These are phyloP conservation scores for Neurospora discreta DNA, from an alignment of 495 filamentous ascomycete genomes.

Conservation along the genomic window DNA sequence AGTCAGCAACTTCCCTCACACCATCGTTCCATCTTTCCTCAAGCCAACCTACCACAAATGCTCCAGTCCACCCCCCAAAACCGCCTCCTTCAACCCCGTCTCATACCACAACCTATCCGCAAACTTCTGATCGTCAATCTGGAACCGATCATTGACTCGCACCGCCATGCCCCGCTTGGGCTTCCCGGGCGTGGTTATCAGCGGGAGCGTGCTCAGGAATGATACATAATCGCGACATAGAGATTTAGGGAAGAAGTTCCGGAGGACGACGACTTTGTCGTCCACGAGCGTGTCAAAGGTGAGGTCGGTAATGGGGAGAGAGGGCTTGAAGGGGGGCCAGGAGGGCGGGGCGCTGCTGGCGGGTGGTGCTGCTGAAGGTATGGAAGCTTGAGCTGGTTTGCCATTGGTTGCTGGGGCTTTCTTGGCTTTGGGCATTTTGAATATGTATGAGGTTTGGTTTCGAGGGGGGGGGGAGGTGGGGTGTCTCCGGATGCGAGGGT, in stretches of 20 bases:
- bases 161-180: slow-evolving; percentile 80
- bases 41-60: slow-evolving; percentile 27
- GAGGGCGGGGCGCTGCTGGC: slow-evolving; percentile 30
- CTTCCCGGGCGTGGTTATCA: slow-evolving; percentile 71
- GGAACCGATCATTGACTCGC: slow-evolving; percentile 84
- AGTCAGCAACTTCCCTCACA: too few species aligned
- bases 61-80: slow-evolving; percentile 21
- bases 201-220: slow-evolving; percentile 63
- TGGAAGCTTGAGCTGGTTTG: not conserved
- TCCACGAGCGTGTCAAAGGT: slow-evolving; percentile 39
- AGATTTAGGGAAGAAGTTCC: slow-evolving; percentile 65
- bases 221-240: slow-evolving; percentile 73
- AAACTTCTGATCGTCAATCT: slow-evolving; percentile 66
- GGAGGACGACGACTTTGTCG: slow-evolving; percentile 64
- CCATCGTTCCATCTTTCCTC: too few species aligned
- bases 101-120: slow-evolving; percentile 62
- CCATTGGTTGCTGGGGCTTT: not conserved
- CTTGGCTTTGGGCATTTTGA: not conserved
- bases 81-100: slow-evolving; percentile 46
- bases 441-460: not conserved
- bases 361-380: not conserved
- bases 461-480: too few species aligned
- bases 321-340: slow-evolving; percentile 71
- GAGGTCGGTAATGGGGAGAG: slow-evolving; percentile 58
- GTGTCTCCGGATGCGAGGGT: not conserved